phyloP scores from a whole-genome alignment of 345 rosid species.

The Camelina laxa region DNA sequence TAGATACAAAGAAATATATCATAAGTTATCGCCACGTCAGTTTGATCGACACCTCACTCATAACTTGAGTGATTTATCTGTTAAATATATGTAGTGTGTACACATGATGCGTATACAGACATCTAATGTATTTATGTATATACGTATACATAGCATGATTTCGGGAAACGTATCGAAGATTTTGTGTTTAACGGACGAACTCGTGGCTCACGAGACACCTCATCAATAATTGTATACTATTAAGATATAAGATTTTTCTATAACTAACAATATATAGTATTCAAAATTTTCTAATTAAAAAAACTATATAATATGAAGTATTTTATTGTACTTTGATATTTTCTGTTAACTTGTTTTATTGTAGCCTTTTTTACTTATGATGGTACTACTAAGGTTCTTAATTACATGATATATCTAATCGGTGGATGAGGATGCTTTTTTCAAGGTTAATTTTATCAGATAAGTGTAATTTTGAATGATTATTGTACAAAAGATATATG shows the following conservation, averaged over 20 bases:
- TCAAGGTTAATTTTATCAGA: neutral
- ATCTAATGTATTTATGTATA: neutral
- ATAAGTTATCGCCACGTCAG: slow-evolving; percentile 46
- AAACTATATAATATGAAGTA: neutral
- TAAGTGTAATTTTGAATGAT: too few species aligned
- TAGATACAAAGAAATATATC: slow-evolving; percentile 25
- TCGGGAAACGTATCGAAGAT: slow-evolving; percentile 24
- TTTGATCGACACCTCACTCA: slow-evolving; percentile 41
- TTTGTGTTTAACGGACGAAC: slow-evolving; percentile 27
- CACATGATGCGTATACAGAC: slow-evolving; percentile 33
- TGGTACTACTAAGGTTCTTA: too few species aligned
- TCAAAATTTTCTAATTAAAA: too few species aligned
- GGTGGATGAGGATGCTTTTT: neutral
- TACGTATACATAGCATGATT: slow-evolving; percentile 11
- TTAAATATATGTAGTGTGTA: slow-evolving; percentile 24
- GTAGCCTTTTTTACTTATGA: too few species aligned
- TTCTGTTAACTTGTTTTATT: neutral
- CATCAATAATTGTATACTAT: slow-evolving; percentile 13
- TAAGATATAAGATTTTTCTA: too few species aligned
- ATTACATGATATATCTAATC: neutral
- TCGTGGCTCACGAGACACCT: slow-evolving; percentile 35
- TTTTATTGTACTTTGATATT: too few species aligned
- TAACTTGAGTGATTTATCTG: slow-evolving; percentile 10
- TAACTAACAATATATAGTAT: too few species aligned
- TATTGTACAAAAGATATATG: neutral